Percentiles rank a stretch among this genome's conserved stretches.
Conservation (phyloP, 2,329 filamentous ascomycete species). For the Botrytis deweyae region DNA sequence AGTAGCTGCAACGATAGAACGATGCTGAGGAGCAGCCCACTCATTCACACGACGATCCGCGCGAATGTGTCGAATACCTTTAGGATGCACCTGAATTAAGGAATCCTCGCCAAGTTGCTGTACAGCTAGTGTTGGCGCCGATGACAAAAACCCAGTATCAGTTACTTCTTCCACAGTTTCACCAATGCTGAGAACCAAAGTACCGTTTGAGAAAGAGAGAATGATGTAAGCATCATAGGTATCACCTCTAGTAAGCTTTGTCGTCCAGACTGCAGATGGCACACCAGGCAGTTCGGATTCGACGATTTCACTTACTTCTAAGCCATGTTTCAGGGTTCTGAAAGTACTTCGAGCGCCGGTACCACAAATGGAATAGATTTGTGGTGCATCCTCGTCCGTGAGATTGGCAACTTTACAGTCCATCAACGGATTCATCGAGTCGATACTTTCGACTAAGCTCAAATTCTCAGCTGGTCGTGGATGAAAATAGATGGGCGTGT, state of each 20-base stretch:
- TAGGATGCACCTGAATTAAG: slow-evolving; percentile 92
- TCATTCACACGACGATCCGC: slow-evolving; percentile 78
- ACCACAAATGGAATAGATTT: slow-evolving; percentile 92
- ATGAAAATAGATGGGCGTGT: slow-evolving; percentile 80
- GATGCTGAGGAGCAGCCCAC: slow-evolving; percentile 89
- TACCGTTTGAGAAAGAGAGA: slow-evolving; percentile 87
- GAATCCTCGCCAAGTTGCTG: slow-evolving; percentile 93
- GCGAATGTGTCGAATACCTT: slow-evolving; percentile 88
- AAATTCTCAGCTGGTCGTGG: slow-evolving; percentile 79
- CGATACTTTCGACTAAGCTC: slow-evolving; percentile 78
- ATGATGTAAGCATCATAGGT: slow-evolving; percentile 93
- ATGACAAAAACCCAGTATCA: slow-evolving; percentile 87
- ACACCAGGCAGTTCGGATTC: slow-evolving; percentile 85
- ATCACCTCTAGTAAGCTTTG: slow-evolving; percentile 78
- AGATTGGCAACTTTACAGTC: slow-evolving; percentile 91
- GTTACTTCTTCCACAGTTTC: slow-evolving; percentile 96
- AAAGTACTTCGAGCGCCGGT: slow-evolving; percentile 87
- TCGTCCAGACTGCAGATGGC: slow-evolving; percentile 93
- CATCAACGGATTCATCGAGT: slow-evolving; percentile 86
- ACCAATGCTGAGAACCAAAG: slow-evolving; percentile 89
- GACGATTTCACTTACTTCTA: slow-evolving; percentile 94
- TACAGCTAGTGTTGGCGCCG: slow-evolving; percentile 85
- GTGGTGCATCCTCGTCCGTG: slow-evolving; percentile 88
- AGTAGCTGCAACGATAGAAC: slow-evolving; percentile 90
- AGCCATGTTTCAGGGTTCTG: slow-evolving; percentile 84